These are phyloP conservation scores for Colletotrichum tamarilloi DNA, from an alignment of 2,329 filamentous ascomycete species.

Conservation along the genomic window DNA sequence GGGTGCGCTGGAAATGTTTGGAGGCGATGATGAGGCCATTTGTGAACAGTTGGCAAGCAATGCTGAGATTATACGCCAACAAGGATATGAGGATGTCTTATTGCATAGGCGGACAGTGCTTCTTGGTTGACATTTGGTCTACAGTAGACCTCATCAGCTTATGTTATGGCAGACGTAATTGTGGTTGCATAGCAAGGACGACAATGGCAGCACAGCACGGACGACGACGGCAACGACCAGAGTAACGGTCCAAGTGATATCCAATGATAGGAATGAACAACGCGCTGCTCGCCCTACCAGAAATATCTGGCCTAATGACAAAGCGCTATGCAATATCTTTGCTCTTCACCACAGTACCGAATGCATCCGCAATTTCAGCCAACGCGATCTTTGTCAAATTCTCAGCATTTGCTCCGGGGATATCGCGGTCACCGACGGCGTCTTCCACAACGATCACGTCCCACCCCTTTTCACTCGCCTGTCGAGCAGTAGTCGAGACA, in stretches of 20 bases:
- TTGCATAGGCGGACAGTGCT: too few species aligned
- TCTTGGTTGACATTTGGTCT: too few species aligned
- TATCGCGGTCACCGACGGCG: constrained; percentile 73
- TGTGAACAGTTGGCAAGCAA: not conserved
- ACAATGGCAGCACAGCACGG: too few species aligned
- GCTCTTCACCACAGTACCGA: constrained; percentile 66
- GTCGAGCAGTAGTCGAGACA: constrained; percentile 72
- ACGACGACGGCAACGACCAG: too few species aligned
- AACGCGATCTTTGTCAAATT: constrained; percentile 63
- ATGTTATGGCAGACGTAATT: too few species aligned
- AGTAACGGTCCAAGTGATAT: too few species aligned
- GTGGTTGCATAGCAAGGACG: too few species aligned
- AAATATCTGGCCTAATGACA: too few species aligned
- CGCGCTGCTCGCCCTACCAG: too few species aligned
- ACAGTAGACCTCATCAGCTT: too few species aligned
- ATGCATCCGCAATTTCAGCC: constrained; percentile 70
- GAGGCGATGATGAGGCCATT: not conserved
- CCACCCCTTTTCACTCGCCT: constrained; percentile 69
- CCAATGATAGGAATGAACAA: too few species aligned
- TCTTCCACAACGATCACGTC: constrained; percentile 71
- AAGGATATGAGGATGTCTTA: not conserved
- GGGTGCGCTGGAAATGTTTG: not conserved
- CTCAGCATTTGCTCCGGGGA: constrained; percentile 68
- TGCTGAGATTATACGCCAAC: not conserved
- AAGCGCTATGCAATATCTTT: constrained; percentile 35